These are phyloP conservation scores for Sporothrix euskadiensis DNA, from an alignment of 2,329 filamentous ascomycete genomes.

Conservation along the genomic window DNA sequence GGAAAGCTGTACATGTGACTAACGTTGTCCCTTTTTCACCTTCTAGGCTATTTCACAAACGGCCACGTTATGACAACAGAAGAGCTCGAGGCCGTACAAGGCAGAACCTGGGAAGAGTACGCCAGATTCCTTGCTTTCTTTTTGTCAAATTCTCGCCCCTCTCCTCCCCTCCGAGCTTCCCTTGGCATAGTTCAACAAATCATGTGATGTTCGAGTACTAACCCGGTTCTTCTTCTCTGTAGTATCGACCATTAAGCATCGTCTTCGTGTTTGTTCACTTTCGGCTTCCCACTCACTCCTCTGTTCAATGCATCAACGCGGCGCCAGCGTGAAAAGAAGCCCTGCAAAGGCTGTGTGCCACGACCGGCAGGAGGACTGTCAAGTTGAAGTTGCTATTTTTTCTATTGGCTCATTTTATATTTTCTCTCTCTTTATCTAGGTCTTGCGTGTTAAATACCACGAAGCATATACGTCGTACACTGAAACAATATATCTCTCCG, in stretches of 20 bases:
- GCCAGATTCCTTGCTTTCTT: slow-evolving; percentile 32
- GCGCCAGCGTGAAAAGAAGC: background rate
- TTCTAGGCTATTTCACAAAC: slow-evolving; percentile 70
- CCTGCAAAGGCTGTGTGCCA: background rate
- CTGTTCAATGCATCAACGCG: background rate
- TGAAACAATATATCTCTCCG: background rate
- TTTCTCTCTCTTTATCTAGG: background rate
- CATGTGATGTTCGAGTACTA: slow-evolving; percentile 34
- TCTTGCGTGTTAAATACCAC: background rate
- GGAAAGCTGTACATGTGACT: background rate
- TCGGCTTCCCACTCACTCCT: background rate
- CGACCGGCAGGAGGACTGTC: background rate
- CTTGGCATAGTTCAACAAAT: slow-evolving; percentile 27
- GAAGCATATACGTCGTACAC: background rate
- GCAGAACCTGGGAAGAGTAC: slow-evolving; percentile 86
- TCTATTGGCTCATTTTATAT: background rate
- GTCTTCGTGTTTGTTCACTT: background rate
- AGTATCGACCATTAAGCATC: slow-evolving; percentile 37
- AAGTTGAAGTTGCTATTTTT: background rate
- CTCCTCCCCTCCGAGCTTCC: slow-evolving; percentile 22
- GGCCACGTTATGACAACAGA: slow-evolving; percentile 87
- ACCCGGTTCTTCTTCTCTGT: slow-evolving; percentile 30
- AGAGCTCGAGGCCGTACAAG: slow-evolving; percentile 81
- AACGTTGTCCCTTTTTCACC: background rate
- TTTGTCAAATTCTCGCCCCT: no score